Conservation (phyloP, 352 stramenopile species). For the Pythium aquatile region DNA sequence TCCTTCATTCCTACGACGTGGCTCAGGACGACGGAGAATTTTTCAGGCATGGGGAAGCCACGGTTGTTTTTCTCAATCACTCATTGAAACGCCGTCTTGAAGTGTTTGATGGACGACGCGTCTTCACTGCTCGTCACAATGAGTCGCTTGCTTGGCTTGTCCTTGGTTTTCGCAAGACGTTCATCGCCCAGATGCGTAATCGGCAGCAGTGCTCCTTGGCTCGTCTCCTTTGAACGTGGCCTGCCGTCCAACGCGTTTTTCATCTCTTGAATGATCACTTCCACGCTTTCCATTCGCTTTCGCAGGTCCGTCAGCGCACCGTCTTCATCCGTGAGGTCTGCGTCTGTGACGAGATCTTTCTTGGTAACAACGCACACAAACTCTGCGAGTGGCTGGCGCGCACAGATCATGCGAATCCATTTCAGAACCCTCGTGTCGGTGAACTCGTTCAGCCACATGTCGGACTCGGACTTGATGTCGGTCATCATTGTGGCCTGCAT, state of each 20-base stretch:
- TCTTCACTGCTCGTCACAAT: neutral
- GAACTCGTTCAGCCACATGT: conserved; percentile 4
- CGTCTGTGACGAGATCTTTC: neutral
- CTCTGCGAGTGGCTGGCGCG: conserved; percentile 13
- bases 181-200: too few relatives aligned
- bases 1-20: neutral
- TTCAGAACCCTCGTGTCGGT: neutral
- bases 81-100: neutral
- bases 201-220: too few relatives aligned
- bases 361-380: conserved; percentile 20
- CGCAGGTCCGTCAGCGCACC: neutral
- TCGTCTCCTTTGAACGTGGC: too few relatives aligned
- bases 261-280: neutral
- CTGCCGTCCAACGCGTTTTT: neutral
- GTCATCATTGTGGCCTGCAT: neutral
- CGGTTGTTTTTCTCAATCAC: neutral
- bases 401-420: conserved; percentile 13
- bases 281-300: neutral
- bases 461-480: neutral
- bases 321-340: too few relatives aligned
- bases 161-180: too few relatives aligned
- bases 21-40: conserved; percentile 1
- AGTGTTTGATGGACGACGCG: neutral
- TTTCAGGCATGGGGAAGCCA: conserved; percentile 13
- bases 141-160: neutral